phyloP scores from a whole-genome alignment of 1,284 basidiomycete species.

The Schizophyllum commune region DNA sequence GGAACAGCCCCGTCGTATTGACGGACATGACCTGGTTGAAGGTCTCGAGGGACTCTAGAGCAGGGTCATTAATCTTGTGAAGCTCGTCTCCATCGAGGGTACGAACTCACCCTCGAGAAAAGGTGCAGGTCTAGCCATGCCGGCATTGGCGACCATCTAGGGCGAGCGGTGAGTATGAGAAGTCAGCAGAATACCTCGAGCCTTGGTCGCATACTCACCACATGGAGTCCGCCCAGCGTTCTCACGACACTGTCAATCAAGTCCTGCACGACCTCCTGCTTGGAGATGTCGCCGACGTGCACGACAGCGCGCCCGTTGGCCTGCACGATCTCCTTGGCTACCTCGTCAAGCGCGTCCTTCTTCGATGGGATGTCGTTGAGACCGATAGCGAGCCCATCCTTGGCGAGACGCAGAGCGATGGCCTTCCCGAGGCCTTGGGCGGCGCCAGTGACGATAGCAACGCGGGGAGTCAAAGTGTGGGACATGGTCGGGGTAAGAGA shows the following conservation, averaged over 20 bases:
- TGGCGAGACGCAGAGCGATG: slow-evolving; percentile 7
- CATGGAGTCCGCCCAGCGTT: slow-evolving; percentile 20
- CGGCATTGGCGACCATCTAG: slow-evolving; percentile 23
- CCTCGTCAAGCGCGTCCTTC: not conserved
- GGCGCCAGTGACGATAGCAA: slow-evolving; percentile 1
- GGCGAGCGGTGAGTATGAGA: not conserved
- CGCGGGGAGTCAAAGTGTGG: not conserved
- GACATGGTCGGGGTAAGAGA: too few relatives aligned
- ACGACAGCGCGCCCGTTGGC: too few relatives aligned
- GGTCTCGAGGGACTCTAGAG: slow-evolving; percentile 10
- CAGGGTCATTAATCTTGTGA: not conserved
- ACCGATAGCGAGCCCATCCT: slow-evolving; percentile 5
- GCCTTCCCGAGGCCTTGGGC: slow-evolving; percentile 8
- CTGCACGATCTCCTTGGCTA: not conserved
- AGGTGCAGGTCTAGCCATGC: slow-evolving; percentile 9
- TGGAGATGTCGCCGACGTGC: not conserved
- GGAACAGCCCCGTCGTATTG: slow-evolving; percentile 13
- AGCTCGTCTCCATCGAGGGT: not conserved
- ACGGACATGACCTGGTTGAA: slow-evolving; percentile 11
- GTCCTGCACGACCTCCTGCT: slow-evolving; percentile 18
- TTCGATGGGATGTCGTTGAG: slow-evolving; percentile 6
- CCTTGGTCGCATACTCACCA: slow-evolving; percentile 13
- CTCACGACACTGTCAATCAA: slow-evolving; percentile 19
- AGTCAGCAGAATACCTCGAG: not conserved
- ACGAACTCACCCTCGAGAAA: slow-evolving; percentile 11